Base-by-base conservation (phyloP, 192 early-diverging fungal genomes). In the Endogone sp. region DNA sequence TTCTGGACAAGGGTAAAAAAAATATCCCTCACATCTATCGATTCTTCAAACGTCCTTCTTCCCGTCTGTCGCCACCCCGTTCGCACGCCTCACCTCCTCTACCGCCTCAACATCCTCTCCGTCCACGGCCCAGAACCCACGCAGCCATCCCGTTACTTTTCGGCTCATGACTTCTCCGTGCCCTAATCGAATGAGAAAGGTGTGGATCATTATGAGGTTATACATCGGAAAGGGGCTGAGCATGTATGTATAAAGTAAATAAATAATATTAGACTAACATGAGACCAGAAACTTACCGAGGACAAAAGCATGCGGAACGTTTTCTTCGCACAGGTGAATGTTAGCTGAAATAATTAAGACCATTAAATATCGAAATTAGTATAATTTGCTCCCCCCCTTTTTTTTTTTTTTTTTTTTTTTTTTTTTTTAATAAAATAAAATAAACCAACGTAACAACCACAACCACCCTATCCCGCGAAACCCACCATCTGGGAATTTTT, bases 291-390 rank as follows among this genome's bases (percentile, higher is more conserved):
- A 49, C 37, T 16, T 16, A 49, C 83, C 81, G 25, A 92, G 44
- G 24, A 93, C 90, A 79, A 96, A 96, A 37, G 93, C 89, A 80
- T 96, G 94, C 54, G 89, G 87, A 31, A 92, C 76, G 22, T 86
- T 84, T 23, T 87, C 80, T n/a, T 86, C 75, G 74, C 94, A 96
- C 27, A 93, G 60, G 10, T 79, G 62, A 30, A 90, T 83, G 23
- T 68, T 63, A 3, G 70, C 75, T 77, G 26, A 1, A 55, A 31
- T 2, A 6, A 66, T 31, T 21, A 3, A 24, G 28, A 26, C 3
- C 13, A 21, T 16, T 64, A 37, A 56, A 24, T 32, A 60, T 16
- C 9, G 2, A 29, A n/a, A n/a, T n/a, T n/a, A n/a, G n/a, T n/a
- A n/a, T n/a, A n/a, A n/a, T n/a, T n/a, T n/a, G n/a, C n/a, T n/a